Evolutionary conservation across 2,329 filamentous ascomycete species (phyloP), one percentile per base, ranked within the genome.

Genomic region (Trichoderma arundinaceum): DNA sequence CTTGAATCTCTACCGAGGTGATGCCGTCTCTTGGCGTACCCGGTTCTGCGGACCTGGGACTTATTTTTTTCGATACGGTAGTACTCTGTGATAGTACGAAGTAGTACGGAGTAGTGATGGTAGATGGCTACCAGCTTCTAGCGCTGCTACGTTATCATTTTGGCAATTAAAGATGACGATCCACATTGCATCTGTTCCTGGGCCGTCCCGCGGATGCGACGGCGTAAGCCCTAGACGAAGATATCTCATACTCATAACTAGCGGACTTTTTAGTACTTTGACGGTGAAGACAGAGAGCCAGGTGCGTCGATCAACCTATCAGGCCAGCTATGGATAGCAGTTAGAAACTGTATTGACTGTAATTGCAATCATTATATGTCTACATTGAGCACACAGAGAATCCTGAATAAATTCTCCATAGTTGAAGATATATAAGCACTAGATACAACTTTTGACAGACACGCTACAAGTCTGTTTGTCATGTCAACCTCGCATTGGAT

Each of bases 161-260:
- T n/a, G 15, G 52, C 33, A 28, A 43, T 43, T 59, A n/a, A 19
- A 38, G 41, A 28, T 15, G 12, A 49, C n/a, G 43, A 49, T 59
- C 56, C 56, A 54, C 49, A 63, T 28, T 43, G 28, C 28, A 38
- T 53, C 9, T 63, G 49, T 44, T 54, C 59, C 39, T 63, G 59
- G 48, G 39, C 39, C 39, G 49, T 54, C 39, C 59, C 48, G 49
- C 44, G 32, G 48, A n/a, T 44, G 49, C 13, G 39, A 53, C 41
- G 49, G 7, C 17, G 59, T 63, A 63, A 63, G 59, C 59, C 59
- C 59, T 54, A 63, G 59, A 43, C n/a, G 28, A 7, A 3, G 8
- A 12, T 7, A 4, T 54, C n/a, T 17, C 9, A 54, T 10, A 17
- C 10, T 38, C 7, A 38, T 28, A 46, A 38, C 22, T 9, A n/a